Evolutionary conservation across 208 protist genomes (phyloP).

Genomic region (Porcisia hertigi): DNA sequence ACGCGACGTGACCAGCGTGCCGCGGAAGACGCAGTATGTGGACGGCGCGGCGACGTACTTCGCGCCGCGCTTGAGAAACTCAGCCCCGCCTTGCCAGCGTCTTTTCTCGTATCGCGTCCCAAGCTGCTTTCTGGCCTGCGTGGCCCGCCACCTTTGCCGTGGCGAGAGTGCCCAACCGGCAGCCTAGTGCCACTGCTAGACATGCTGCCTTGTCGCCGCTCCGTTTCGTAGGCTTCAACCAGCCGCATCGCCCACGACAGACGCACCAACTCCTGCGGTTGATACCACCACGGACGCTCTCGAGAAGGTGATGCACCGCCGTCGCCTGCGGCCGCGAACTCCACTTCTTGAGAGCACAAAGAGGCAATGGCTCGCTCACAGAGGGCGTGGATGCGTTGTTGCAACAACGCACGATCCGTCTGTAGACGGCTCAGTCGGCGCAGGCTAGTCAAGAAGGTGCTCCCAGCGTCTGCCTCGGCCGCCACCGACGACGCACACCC

Average conservation of each 20-base stretch:
- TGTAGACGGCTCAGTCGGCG: conserved; percentile 28
- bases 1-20: conserved; percentile 20
- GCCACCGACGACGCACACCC: conserved; percentile 14
- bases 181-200: background rate
- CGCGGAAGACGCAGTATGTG: background rate
- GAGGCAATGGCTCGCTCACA: conserved; percentile 18
- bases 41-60: background rate
- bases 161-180: background rate
- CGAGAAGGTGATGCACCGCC: background rate
- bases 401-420: conserved; percentile 36
- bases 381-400: conserved; percentile 19
- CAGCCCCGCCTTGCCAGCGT: background rate
- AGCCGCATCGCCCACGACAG: conserved; percentile 23
- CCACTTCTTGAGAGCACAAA: conserved; percentile 11
- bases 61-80: background rate
- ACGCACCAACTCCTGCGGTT: conserved; percentile 34
- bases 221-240: conserved; percentile 16
- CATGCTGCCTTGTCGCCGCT: conserved; percentile 1
- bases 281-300: conserved; percentile 25
- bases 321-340: background rate
- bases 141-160: background rate
- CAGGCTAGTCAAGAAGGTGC: conserved; percentile 20
- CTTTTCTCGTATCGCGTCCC: background rate
- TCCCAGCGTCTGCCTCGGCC: conserved; percentile 12
- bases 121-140: conserved; percentile 3